Conservation (phyloP, 495 filamentous ascomycete genomes). For the Clavariopsis aquatica region DNA sequence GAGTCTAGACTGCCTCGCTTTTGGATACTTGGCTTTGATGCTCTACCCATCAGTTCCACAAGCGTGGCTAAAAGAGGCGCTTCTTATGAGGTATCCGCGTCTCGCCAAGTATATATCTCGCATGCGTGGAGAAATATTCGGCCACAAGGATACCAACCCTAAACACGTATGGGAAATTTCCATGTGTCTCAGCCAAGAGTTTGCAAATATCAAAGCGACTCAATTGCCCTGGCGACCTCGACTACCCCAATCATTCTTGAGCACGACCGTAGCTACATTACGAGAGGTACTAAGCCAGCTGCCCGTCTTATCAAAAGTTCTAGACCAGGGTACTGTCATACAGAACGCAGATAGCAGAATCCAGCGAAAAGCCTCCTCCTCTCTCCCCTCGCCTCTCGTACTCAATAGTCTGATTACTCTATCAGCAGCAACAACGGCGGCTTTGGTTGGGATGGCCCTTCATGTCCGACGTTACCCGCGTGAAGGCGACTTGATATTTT, state of each 20-base stretch:
- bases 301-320: slow-evolving; percentile 13
- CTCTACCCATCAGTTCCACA: slow-evolving; percentile 69
- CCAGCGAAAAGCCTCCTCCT: slow-evolving; percentile 6
- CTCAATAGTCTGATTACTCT: slow-evolving; percentile 17
- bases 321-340: neutral
- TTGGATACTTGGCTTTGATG: slow-evolving; percentile 76
- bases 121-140: slow-evolving; percentile 29
- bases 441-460: slow-evolving; percentile 24
- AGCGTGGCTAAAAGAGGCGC: slow-evolving; percentile 66
- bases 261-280: neutral
- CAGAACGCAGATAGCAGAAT: neutral
- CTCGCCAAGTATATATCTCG: slow-evolving; percentile 54
- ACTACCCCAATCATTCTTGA: neutral
- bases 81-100: slow-evolving; percentile 57
- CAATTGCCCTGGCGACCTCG: slow-evolving; percentile 23
- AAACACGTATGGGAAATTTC: slow-evolving; percentile 25
- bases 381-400: slow-evolving; percentile 27
- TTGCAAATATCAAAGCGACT: slow-evolving; percentile 2
- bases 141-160: slow-evolving; percentile 19
- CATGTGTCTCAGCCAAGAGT: neutral
- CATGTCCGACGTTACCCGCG: slow-evolving; percentile 23
- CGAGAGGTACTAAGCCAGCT: slow-evolving; percentile 12
- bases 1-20: slow-evolving; percentile 74
- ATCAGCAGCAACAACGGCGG: slow-evolving; percentile 12
- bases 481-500: slow-evolving; percentile 31